Evolutionary conservation across 2,329 filamentous ascomycete species (phyloP).

Genomic region (Aspergillus pseudoviridinutans): DNA sequence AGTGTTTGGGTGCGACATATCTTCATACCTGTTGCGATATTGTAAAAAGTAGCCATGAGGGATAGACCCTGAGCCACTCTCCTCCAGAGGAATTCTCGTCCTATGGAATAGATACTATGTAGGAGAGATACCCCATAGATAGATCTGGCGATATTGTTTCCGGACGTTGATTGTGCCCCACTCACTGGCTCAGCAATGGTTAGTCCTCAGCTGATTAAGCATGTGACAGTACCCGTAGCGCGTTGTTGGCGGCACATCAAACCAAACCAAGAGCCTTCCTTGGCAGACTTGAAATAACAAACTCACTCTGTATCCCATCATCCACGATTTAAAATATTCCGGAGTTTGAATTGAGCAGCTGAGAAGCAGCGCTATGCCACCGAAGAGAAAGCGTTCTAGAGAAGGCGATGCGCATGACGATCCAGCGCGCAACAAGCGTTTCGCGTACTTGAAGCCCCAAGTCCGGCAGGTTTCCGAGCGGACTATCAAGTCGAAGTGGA

Average conservation of each 20-base stretch:
- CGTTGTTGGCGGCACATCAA: not conserved
- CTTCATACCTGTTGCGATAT: not conserved
- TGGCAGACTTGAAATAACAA: not conserved
- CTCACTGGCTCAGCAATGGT: not conserved
- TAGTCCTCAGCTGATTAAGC: not conserved
- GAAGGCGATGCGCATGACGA: constrained; percentile 16
- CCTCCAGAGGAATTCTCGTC: too few species aligned
- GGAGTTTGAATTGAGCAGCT: not conserved
- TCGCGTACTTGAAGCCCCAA: constrained; percentile 38
- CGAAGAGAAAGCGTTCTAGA: constrained; percentile 25
- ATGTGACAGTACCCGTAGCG: not conserved
- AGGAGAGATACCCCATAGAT: not conserved
- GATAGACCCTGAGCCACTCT: not conserved
- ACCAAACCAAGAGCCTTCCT: not conserved
- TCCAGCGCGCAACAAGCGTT: constrained; percentile 24
- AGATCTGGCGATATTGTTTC: not conserved
- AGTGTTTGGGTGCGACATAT: not conserved
- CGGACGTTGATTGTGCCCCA: not conserved
- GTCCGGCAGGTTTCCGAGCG: constrained; percentile 40
- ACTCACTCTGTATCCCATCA: not conserved
- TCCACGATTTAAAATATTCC: not conserved
- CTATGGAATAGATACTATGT: not conserved
- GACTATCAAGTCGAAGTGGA: constrained; percentile 46
- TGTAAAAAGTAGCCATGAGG: not conserved
- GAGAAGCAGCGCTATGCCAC: constrained; percentile 11